These are phyloP conservation scores for Fusarium fujikuroi DNA, from an alignment of 2,329 filamentous ascomycete species.

Conservation along the genomic window DNA sequence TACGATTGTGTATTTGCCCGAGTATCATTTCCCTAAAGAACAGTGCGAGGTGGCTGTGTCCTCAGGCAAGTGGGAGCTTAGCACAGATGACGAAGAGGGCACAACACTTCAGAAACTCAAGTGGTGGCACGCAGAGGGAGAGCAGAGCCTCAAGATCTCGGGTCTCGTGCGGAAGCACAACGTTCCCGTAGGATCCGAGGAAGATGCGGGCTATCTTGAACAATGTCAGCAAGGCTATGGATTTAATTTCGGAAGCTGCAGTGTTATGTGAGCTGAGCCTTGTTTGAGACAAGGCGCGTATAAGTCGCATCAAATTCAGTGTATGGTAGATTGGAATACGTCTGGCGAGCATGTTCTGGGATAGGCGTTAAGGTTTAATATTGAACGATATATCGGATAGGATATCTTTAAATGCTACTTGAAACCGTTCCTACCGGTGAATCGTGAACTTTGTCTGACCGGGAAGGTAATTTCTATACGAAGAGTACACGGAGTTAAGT, in stretches of 20 bases:
- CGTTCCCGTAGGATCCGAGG: slow-evolving; percentile 66
- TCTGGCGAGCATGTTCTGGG: background rate
- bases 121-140: slow-evolving; percentile 93
- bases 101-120: slow-evolving; percentile 78
- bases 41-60: slow-evolving; percentile 78
- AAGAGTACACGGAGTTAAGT: background rate
- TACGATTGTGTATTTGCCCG: slow-evolving; percentile 86
- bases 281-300: background rate
- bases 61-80: slow-evolving; percentile 91
- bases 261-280: slow-evolving; percentile 59
- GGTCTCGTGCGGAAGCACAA: slow-evolving; percentile 76
- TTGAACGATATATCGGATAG: background rate
- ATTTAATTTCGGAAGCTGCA: slow-evolving; percentile 58
- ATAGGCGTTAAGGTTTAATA: slow-evolving; percentile 14
- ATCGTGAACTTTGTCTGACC: background rate
- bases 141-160: slow-evolving; percentile 80
- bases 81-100: slow-evolving; percentile 74
- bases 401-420: background rate
- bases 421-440: background rate
- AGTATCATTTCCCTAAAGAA: slow-evolving; percentile 88
- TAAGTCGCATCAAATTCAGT: background rate
- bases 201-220: slow-evolving; percentile 84
- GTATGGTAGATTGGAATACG: background rate
- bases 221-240: slow-evolving; percentile 65
- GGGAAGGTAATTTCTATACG: slow-evolving; percentile 17